Conservation (phyloP, 345 rosid species). For the Barbarea vulgaris region DNA sequence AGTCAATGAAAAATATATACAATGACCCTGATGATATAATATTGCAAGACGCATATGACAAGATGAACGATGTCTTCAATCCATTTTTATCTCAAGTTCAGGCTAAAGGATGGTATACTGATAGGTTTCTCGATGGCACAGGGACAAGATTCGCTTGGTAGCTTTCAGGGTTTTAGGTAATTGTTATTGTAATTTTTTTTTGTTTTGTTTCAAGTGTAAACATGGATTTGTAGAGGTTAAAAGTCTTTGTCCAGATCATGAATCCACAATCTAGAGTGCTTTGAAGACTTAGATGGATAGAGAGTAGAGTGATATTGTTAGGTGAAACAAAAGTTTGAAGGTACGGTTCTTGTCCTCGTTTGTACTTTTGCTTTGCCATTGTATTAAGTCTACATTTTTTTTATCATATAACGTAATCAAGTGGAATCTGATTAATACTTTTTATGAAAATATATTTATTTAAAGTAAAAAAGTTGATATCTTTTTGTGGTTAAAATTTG, state of each 20-base stretch:
- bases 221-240: conserved; percentile 1
- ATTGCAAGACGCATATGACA: conserved; percentile 64
- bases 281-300: conserved; percentile 17
- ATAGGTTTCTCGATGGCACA: conserved; percentile 79
- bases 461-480: background rate
- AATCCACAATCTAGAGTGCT: conserved; percentile 16
- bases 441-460: background rate
- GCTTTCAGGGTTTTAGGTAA: conserved; percentile 12
- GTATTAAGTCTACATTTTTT: conserved; percentile 17
- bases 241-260: conserved; percentile 25
- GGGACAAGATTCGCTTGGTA: conserved; percentile 80
- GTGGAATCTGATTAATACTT: conserved; percentile 35
- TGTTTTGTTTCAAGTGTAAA: conserved; percentile 8
- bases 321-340: conserved; percentile 34
- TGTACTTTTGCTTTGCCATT: conserved; percentile 24
- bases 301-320: conserved; percentile 24
- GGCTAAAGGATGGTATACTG: conserved; percentile 91
- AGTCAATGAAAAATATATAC: conserved; percentile 46
- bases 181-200: background rate
- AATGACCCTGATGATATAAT: conserved; percentile 37
- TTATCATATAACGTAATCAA: background rate
- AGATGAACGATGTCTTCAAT: conserved; percentile 59
- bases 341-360: conserved; percentile 40
- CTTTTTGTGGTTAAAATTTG: background rate
- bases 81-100: conserved; percentile 64